Evolutionary conservation across 179 eudicot genomes (phyloP).

Genomic region (Carnegiea gigantea): DNA sequence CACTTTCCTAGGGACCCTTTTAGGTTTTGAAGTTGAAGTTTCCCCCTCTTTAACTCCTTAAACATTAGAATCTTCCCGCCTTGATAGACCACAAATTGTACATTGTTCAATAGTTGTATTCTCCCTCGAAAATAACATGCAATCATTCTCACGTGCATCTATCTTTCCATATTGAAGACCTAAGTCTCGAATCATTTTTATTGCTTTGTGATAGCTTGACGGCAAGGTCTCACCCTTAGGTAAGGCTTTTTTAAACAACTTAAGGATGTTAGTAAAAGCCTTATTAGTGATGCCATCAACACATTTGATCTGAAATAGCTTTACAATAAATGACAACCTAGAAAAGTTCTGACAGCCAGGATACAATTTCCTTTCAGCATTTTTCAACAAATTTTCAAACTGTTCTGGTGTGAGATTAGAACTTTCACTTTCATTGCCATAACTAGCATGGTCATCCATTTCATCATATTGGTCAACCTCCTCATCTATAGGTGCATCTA

Average conservation of each 20-base stretch:
- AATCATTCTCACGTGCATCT: too few species aligned
- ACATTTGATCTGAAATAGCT: not conserved
- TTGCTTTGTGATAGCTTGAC: too few species aligned
- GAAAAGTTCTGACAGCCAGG: not conserved
- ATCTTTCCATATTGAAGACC: too few species aligned
- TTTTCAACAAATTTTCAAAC: not conserved
- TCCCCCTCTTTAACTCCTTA: not conserved
- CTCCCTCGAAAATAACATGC: too few species aligned
- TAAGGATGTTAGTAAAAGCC: too few species aligned
- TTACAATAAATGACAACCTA: not conserved
- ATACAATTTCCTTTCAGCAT: not conserved
- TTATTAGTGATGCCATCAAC: too few species aligned
- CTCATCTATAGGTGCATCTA: not conserved
- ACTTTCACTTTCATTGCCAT: not conserved
- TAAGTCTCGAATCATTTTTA: too few species aligned
- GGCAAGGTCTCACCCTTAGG: too few species aligned
- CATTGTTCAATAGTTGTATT: too few species aligned
- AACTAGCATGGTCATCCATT: not conserved
- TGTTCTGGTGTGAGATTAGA: not conserved
- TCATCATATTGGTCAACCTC: not conserved
- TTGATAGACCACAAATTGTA: too few species aligned
- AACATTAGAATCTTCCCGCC: not conserved
- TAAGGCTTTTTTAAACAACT: too few species aligned
- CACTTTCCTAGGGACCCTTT: not conserved
- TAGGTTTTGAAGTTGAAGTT: not conserved